These are phyloP conservation scores for Aspergillus ibericus DNA, from an alignment of 2,329 filamentous ascomycete genomes.

Conservation along the genomic window DNA sequence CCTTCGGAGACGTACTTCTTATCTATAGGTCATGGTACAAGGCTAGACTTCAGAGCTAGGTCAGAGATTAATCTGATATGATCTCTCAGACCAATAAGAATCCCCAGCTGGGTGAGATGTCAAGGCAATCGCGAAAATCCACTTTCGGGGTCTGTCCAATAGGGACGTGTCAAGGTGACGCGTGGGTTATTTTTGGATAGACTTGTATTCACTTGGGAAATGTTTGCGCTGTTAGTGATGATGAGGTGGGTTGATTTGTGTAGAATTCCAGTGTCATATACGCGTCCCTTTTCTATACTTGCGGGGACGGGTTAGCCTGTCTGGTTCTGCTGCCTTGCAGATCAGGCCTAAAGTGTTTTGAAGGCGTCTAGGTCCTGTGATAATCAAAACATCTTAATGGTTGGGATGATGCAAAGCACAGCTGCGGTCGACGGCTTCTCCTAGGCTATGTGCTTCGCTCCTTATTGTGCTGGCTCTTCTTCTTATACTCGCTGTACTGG, in stretches of 20 bases:
- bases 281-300: no score
- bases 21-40: background rate
- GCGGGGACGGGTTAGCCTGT: no score
- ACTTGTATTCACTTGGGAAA: background rate
- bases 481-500: no score
- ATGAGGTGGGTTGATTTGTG: background rate
- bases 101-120: background rate
- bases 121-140: background rate
- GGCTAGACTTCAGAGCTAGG: background rate
- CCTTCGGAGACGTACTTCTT: no score
- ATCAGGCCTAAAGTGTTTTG: no score
- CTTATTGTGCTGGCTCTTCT: no score
- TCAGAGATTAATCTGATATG: background rate
- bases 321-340: no score
- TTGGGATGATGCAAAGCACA: no score
- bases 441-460: no score
- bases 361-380: no score
- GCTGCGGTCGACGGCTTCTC: no score
- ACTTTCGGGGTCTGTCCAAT: background rate
- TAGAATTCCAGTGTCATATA: background rate
- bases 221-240: background rate
- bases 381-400: no score
- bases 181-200: background rate
- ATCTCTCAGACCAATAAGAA: background rate
- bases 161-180: background rate